These are phyloP conservation scores for Alternaria sp. DNA, from an alignment of 2,329 filamentous ascomycete genomes.

Conservation along the genomic window DNA sequence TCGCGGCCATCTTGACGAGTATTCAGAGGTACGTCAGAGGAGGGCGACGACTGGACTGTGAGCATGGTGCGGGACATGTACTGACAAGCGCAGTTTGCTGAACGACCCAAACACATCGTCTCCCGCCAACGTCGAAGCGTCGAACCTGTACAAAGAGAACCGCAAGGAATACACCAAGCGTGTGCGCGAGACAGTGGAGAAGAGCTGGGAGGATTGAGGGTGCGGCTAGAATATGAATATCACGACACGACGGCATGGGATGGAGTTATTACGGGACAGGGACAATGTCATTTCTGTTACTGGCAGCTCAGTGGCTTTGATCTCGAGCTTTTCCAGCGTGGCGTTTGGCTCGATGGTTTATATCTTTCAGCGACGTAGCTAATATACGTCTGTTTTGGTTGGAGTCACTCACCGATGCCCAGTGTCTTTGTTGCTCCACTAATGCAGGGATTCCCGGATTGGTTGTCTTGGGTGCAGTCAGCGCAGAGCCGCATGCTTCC, in stretches of 20 bases:
- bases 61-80: constrained; percentile 1
- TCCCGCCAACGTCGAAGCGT: constrained; percentile 96
- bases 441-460: constrained; percentile 1
- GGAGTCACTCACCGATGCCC: background rate
- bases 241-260: constrained; percentile 24
- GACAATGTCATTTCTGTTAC: constrained; percentile 18
- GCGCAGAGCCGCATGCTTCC: background rate
- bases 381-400: constrained; percentile 3
- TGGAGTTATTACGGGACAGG: constrained; percentile 30
- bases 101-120: constrained; percentile 99
- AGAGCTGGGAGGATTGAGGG: constrained; percentile 92
- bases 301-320: constrained; percentile 14
- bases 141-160: constrained; percentile 98
- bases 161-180: constrained; percentile 95
- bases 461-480: background rate
- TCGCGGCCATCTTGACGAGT: constrained; percentile 94
- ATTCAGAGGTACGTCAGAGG: constrained; percentile 79
- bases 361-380: constrained; percentile 18
- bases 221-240: constrained; percentile 9
- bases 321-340: constrained; percentile 33
- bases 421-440: background rate
- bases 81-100: constrained; percentile 70
- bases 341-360: constrained; percentile 27
- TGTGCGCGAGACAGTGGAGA: constrained; percentile 95
- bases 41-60: background rate